Conservation (phyloP, 2,329 filamentous ascomycete genomes). For the Colletotrichum kahawae region DNA sequence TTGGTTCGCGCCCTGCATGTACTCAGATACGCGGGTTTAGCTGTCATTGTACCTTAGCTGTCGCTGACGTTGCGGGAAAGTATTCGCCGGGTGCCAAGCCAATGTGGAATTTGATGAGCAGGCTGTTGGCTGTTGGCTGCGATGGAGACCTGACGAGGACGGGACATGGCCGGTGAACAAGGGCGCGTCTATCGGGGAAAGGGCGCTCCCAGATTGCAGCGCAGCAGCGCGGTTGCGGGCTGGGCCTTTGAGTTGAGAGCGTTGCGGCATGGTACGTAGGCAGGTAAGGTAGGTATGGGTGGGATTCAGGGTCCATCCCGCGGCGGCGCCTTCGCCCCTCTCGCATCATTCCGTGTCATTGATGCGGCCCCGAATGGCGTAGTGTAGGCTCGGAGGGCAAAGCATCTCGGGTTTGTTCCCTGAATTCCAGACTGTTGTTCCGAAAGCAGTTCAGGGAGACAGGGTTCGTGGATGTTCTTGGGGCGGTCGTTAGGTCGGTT, state of each 20-base stretch:
- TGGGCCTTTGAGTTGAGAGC: not conserved
- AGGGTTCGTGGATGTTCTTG: slow-evolving; percentile 1
- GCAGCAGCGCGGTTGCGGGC: not conserved
- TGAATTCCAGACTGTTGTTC: not conserved
- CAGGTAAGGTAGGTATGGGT: not conserved
- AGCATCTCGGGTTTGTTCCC: not conserved
- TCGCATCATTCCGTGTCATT: slow-evolving; percentile 10
- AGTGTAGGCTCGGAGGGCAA: not conserved
- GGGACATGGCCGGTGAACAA: not conserved
- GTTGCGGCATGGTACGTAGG: not conserved
- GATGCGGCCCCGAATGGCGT: not conserved
- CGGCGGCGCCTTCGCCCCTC: slow-evolving; percentile 1
- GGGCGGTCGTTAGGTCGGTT: not conserved
- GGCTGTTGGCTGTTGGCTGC: not conserved
- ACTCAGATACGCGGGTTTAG: not conserved
- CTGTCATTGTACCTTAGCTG: not conserved
- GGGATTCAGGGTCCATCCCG: slow-evolving; percentile 1
- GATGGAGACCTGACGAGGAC: not conserved
- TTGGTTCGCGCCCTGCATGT: not conserved
- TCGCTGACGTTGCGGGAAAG: not conserved
- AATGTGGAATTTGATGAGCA: not conserved
- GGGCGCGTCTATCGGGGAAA: not conserved
- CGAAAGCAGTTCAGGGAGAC: not conserved
- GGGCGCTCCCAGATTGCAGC: not conserved
- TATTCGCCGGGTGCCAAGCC: not conserved